Evolutionary conservation across 2,329 filamentous ascomycete genomes (phyloP).

Genomic region (Epichloe gansuensis): DNA sequence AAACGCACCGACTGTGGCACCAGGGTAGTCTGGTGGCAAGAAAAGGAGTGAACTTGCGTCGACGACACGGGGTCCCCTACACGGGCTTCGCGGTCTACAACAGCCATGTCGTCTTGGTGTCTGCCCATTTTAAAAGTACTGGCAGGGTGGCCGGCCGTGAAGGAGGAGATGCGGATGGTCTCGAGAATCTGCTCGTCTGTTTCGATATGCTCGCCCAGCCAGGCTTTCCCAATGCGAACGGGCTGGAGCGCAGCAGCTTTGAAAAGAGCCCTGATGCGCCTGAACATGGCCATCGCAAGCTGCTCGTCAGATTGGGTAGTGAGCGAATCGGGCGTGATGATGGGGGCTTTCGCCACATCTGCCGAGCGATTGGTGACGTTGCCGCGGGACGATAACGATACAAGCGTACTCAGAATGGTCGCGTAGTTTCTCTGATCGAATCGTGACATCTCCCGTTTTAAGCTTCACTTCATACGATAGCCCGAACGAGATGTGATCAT

Average conservation of each 20-base stretch:
- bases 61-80: constrained; percentile 50
- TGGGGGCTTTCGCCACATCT: constrained; percentile 15
- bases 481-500: background rate
- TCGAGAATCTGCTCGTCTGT: too few relatives aligned
- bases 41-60: constrained; percentile 40
- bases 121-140: constrained; percentile 22
- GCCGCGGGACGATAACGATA: constrained; percentile 30
- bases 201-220: too few relatives aligned
- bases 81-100: constrained; percentile 43
- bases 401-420: constrained; percentile 18
- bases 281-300: constrained; percentile 28
- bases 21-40: constrained; percentile 11
- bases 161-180: too few relatives aligned
- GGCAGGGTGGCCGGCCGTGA: constrained; percentile 13
- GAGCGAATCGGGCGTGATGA: constrained; percentile 33
- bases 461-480: background rate
- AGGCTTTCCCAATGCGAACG: too few relatives aligned
- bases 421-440: constrained; percentile 13
- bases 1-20: constrained; percentile 12
- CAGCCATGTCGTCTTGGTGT: constrained; percentile 36
- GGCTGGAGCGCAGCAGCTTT: constrained; percentile 15
- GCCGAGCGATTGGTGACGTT: constrained; percentile 24
- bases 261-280: constrained; percentile 25
- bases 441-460: background rate
- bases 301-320: constrained; percentile 27